Conservation (phyloP, 176 grass and related monocot species). For the Oryza punctata region DNA sequence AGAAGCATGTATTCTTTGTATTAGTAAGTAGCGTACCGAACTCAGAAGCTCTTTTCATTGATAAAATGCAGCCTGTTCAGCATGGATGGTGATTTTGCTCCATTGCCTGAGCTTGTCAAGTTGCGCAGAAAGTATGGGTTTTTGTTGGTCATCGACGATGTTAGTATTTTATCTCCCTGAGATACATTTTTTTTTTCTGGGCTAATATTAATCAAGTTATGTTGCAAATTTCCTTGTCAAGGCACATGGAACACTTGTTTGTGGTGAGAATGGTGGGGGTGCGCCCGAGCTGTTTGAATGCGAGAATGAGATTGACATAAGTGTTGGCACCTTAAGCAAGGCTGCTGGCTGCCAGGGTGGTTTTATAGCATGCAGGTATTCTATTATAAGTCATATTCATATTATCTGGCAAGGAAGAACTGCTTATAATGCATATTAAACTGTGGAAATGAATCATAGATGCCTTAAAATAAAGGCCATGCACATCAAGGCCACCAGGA, state of each 20-base stretch:
- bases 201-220: constrained; percentile 24
- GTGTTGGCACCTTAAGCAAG: constrained; percentile 89
- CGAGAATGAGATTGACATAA: constrained; percentile 86
- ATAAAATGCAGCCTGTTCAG: constrained; percentile 78
- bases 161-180: constrained; percentile 50
- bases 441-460: not conserved
- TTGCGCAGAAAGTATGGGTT: constrained; percentile 78
- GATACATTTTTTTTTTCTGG: constrained; percentile 1
- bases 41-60: constrained; percentile 31
- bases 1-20: constrained; percentile 14
- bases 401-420: not conserved
- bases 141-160: constrained; percentile 93
- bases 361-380: constrained; percentile 90
- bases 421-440: not conserved
- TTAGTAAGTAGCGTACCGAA: not conserved
- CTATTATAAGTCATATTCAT: not conserved
- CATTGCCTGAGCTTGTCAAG: constrained; percentile 65
- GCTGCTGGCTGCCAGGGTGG: constrained; percentile 82
- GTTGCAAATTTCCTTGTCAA: constrained; percentile 38
- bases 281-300: constrained; percentile 63
- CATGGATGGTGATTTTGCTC: constrained; percentile 98
- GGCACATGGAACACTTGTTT: constrained; percentile 94
- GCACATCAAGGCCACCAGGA: not conserved
- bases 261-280: constrained; percentile 85
- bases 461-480: not conserved